These are phyloP conservation scores for Thalassiosira livingstoniorum DNA, from an alignment of 352 stramenopile genomes.

Conservation along the genomic window DNA sequence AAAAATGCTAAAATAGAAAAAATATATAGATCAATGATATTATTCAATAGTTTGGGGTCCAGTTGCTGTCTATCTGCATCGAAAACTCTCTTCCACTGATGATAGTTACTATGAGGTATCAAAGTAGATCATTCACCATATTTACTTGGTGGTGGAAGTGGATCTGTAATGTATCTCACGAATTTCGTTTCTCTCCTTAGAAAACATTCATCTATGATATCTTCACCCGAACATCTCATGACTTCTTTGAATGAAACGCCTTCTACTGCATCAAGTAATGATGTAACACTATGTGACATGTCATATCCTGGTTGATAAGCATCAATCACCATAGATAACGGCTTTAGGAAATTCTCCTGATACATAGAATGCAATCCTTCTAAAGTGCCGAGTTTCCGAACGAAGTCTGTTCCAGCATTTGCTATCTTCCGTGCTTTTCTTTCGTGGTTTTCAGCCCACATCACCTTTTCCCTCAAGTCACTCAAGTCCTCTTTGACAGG, in stretches of 20 bases:
- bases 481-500: slow-evolving; percentile 35
- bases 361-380: not conserved
- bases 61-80: too few species aligned
- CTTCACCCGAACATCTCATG: slow-evolving; percentile 3
- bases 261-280: not conserved
- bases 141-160: not conserved
- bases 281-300: not conserved
- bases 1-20: too few species aligned
- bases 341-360: slow-evolving; percentile 1
- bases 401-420: slow-evolving; percentile 12
- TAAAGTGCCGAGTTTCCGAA: not conserved
- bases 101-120: not conserved
- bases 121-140: not conserved
- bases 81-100: too few species aligned
- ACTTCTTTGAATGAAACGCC: slow-evolving; percentile 4
- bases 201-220: not conserved
- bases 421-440: slow-evolving; percentile 1
- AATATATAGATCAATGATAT: too few species aligned
- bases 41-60: too few species aligned
- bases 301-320: not conserved
- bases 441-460: slow-evolving; percentile 23
- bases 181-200: not conserved
- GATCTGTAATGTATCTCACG: too few species aligned
- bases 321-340: slow-evolving; percentile 1
- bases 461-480: slow-evolving; percentile 34